phyloP scores from a whole-genome alignment of 257 asterid species.

The Phtheirospermum japonicum region DNA sequence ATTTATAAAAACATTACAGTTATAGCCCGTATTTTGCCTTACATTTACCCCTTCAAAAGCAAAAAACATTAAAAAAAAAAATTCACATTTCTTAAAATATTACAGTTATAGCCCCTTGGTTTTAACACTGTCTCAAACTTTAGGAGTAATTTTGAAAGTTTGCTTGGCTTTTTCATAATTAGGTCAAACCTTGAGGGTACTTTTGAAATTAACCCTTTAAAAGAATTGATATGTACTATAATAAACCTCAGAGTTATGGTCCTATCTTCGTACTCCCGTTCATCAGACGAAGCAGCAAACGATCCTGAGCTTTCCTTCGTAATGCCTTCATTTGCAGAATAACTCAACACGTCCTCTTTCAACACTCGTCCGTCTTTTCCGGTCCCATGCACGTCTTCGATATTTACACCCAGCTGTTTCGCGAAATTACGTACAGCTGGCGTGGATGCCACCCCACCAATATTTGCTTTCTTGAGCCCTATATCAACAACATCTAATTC shows the following conservation, averaged over 20 bases:
- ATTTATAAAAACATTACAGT: too few relatives aligned
- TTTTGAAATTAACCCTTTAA: background rate
- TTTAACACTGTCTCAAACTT: too few relatives aligned
- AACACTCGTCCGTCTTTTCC: constrained; percentile 72
- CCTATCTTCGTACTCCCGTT: constrained; percentile 55
- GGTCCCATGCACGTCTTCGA: constrained; percentile 69
- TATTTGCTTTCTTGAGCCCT: constrained; percentile 30
- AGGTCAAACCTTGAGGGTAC: background rate
- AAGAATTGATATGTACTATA: background rate
- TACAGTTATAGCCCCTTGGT: too few relatives aligned
- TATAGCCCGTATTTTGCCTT: too few relatives aligned
- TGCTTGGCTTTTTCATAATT: too few relatives aligned
- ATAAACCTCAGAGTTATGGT: constrained; percentile 64
- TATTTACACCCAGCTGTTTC: constrained; percentile 57
- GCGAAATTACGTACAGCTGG: constrained; percentile 89
- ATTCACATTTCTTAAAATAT: too few relatives aligned
- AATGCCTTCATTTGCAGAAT: constrained; percentile 52
- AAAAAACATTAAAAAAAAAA: too few relatives aligned
- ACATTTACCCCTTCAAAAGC: background rate
- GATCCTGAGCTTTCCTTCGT: constrained; percentile 35
- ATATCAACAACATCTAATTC: constrained; percentile 41
- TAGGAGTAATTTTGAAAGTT: too few relatives aligned
- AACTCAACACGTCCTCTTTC: constrained; percentile 64
- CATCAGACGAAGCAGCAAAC: constrained; percentile 34
- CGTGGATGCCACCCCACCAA: constrained; percentile 57